Evolutionary conservation across 805 yeast genomes (phyloP).

Genomic region (Wickerhamiella brachini): DNA sequence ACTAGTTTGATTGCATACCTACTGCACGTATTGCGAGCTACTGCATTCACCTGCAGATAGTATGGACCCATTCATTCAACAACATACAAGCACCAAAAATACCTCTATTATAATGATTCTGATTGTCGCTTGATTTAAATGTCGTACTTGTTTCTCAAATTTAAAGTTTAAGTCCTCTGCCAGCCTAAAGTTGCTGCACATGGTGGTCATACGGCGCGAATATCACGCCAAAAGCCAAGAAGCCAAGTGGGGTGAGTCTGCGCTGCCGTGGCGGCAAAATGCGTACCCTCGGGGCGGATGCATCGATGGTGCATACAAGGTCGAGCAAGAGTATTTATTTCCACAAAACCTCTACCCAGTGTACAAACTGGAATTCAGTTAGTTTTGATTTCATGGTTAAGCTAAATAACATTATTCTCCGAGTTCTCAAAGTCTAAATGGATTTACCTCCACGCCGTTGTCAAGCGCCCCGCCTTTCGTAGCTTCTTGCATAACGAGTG

Average conservation of each 20-base stretch:
- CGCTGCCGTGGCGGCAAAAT: background rate
- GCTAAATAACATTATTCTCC: background rate
- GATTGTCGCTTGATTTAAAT: background rate
- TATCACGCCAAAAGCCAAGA: background rate
- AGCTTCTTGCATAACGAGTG: background rate
- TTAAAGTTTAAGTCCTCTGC: background rate
- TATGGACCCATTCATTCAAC: background rate
- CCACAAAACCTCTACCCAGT: too few relatives aligned
- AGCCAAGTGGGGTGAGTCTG: background rate
- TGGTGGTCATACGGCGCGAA: background rate
- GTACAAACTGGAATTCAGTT: background rate
- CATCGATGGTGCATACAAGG: background rate
- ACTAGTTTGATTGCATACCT: background rate
- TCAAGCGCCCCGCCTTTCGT: background rate
- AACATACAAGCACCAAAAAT: background rate
- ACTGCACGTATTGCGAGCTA: background rate
- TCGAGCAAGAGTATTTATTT: too few relatives aligned
- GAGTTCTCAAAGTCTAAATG: background rate
- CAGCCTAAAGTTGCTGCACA: background rate
- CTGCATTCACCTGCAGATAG: background rate
- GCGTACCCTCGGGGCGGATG: background rate
- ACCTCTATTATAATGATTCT: background rate
- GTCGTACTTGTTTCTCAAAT: background rate
- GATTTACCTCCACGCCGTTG: background rate
- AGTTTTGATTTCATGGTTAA: background rate